A percentile compares a stretch with the other conserved stretches of the same genome.
Evolutionary conservation across 768 basidiomycete species (phyloP).

Genomic region (Termitomyces sp.): DNA sequence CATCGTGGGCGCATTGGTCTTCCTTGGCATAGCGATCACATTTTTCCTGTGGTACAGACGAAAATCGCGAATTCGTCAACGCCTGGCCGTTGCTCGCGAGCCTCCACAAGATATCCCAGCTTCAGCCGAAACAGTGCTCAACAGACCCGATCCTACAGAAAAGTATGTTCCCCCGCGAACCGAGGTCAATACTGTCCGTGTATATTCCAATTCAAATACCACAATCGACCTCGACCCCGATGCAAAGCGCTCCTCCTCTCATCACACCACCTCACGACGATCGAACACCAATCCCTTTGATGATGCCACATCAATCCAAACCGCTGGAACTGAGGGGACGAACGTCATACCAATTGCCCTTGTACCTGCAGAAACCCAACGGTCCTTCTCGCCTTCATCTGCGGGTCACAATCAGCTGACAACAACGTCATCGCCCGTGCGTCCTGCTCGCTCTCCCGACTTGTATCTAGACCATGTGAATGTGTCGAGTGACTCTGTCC

Average conservation of each 20-base stretch:
- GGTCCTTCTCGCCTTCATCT: conserved; percentile 24
- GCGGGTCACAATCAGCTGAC: conserved; percentile 26
- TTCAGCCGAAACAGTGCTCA: conserved; percentile 72
- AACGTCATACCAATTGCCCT: conserved; percentile 88
- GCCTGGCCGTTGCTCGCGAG: conserved; percentile 30
- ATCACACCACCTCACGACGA: conserved; percentile 27
- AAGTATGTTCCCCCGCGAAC: conserved; percentile 38
- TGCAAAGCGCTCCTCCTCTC: conserved; percentile 32
- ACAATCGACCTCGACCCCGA: conserved; percentile 62
- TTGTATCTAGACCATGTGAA: conserved; percentile 61
- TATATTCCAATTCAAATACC: conserved; percentile 44
- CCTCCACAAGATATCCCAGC: conserved; percentile 63
- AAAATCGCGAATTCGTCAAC: conserved; percentile 40
- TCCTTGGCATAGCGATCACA: conserved; percentile 49
- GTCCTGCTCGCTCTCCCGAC: conserved; percentile 58
- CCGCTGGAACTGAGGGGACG: conserved; percentile 73
- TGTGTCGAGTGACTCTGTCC: conserved; percentile 51
- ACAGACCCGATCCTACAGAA: conserved; percentile 78
- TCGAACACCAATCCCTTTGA: conserved; percentile 67
- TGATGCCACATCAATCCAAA: conserved; percentile 78
- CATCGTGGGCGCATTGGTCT: conserved; percentile 59
- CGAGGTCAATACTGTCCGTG: conserved; percentile 40
- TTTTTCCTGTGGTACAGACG: conserved; percentile 67
- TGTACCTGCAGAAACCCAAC: conserved; percentile 55
- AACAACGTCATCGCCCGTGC: conserved; percentile 42